Percentiles rank a stretch among this genome's conserved stretches.
Evolutionary conservation across 2,329 filamentous ascomycete genomes (phyloP).

Genomic region (Emergomyces orientalis): DNA sequence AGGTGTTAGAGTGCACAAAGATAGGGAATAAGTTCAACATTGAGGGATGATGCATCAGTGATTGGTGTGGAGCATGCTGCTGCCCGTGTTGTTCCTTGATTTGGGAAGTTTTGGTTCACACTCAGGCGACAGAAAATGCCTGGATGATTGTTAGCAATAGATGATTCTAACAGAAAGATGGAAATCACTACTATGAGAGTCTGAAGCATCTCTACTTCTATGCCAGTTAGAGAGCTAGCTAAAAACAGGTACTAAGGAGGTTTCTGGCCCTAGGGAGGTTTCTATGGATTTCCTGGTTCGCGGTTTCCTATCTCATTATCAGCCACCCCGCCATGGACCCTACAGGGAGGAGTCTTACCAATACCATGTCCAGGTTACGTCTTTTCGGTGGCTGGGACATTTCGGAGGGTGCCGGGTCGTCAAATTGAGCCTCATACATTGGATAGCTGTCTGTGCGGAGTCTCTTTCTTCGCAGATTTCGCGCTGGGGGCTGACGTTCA

Average conservation of each 20-base stretch:
- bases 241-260: neutral
- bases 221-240: neutral
- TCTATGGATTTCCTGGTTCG: constrained; percentile 1
- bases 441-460: too few species aligned
- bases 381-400: too few species aligned
- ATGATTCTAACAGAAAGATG: neutral
- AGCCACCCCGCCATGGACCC: neutral
- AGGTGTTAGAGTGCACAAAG: neutral
- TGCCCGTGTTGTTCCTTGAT: neutral
- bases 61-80: constrained; percentile 3
- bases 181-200: neutral
- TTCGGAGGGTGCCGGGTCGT: too few species aligned
- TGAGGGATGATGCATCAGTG: neutral
- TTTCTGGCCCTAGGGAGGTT: neutral
- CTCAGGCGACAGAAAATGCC: neutral
- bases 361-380: too few species aligned
- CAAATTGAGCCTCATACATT: too few species aligned
- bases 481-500: too few species aligned
- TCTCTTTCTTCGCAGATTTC: too few species aligned
- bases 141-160: neutral
- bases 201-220: neutral
- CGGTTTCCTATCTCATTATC: constrained; percentile 1
- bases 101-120: neutral
- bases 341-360: too few species aligned
- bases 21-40: constrained; percentile 1